Evolutionary conservation across 2,329 filamentous ascomycete genomes (phyloP).

Genomic region (Pezicula neosporulosa): DNA sequence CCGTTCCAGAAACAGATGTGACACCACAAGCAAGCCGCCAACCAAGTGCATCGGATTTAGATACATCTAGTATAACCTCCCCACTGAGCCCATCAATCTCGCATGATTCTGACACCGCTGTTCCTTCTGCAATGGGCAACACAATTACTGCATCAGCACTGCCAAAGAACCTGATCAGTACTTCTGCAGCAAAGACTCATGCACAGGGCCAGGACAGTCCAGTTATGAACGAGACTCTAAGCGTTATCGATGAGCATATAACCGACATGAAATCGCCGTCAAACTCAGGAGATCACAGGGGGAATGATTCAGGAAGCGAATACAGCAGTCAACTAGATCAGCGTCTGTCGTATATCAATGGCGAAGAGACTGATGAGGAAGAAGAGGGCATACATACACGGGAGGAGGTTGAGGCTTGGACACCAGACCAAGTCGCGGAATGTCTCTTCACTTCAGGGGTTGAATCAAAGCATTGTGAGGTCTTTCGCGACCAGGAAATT

Average conservation of each 20-base stretch:
- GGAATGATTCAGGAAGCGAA: conserved; percentile 81
- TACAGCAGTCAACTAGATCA: conserved; percentile 78
- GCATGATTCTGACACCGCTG: conserved; percentile 6
- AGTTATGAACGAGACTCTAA: conserved; percentile 90
- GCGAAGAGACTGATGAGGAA: conserved; percentile 93
- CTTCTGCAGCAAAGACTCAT: conserved; percentile 43
- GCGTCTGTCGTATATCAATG: conserved; percentile 86
- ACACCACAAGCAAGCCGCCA: conserved; percentile 27
- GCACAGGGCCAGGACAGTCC: conserved; percentile 57
- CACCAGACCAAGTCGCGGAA: conserved; percentile 77
- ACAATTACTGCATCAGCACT: conserved; percentile 32
- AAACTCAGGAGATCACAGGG: conserved; percentile 38
- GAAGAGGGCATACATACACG: conserved; percentile 68
- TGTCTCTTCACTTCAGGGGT: conserved; percentile 83
- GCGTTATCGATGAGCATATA: conserved; percentile 96
- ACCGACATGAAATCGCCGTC: conserved; percentile 69
- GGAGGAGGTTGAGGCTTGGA: conserved; percentile 77
- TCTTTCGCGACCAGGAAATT: conserved; percentile 95
- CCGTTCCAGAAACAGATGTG: conserved; percentile 14
- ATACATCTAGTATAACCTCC: conserved; percentile 31
- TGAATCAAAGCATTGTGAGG: conserved; percentile 85
- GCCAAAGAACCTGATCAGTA: conserved; percentile 31
- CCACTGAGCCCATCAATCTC: conserved; percentile 30
- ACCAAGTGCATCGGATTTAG: conserved; percentile 15
- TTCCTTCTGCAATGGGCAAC: conserved; percentile 10